Evolutionary conservation across 148 eudicot species (phyloP), one percentile per base, ranked within the genome.

Genomic region (Oxyria digyna): DNA sequence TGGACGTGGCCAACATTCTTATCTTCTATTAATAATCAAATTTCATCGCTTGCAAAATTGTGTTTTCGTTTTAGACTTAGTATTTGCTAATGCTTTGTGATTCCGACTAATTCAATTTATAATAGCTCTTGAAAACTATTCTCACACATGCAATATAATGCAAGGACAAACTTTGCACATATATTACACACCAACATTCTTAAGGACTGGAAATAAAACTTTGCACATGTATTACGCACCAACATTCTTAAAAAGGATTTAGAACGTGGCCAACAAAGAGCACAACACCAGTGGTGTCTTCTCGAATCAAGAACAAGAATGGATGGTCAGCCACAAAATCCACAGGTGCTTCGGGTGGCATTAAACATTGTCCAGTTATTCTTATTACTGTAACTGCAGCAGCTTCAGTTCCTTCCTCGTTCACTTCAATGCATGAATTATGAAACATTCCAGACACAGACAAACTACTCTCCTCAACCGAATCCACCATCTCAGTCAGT

Each of bases 371-470:
- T 6, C 27, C 12, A 26, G 3, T 18, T 2, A 27, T 6, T 6
- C 40, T 17, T 4, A 3, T 26, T 14, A 12, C 67, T 13, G 57
- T 9, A 37, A 63, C 33, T 35, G 67, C 71, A 15, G 67, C 76
- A 50, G 67, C 76, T 42, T 73, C 72, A 2, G 76, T 74, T 7
- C 76, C 76, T 37, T 74, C 71, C 67, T 73, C 71, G 23, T 73
- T 73, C 15, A 67, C 71, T 27, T 73, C 55, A n/a, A 74, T 68
- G 27, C 38, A 74, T 0, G 67, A 10, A 45, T 74, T 55, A n/a
- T 74, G 76, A 7, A 40, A 26, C 9, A 67, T 50, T 3, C 14
- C 35, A 1, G 69, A 29, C 6, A 74, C 67, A 27, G 0, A 68
- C 8, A 68, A 63, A 3, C 14, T 23, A 1, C 67, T 15, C 49